Base-by-base conservation (phyloP, 108 stramenopile genomes). In the Pseudonitzschia delicatissima region DNA sequence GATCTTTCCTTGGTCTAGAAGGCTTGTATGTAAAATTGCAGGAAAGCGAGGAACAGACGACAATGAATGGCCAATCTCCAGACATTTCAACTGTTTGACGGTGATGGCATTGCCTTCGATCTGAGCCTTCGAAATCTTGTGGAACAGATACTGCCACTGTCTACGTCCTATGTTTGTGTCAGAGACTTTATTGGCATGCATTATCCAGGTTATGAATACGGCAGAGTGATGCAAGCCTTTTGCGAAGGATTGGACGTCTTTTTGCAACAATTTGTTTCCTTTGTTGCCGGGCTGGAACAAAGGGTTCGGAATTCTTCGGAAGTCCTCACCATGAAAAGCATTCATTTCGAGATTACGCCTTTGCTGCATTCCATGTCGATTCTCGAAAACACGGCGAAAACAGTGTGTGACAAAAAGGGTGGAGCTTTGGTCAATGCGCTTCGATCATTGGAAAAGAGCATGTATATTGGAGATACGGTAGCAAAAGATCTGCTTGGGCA, bases 161-260 rank as follows among this genome's bases (percentile, higher is more conserved):
- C 86, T 11, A 82, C 86, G 15, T 71, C 80, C 39, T 94, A 77
- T 57, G 72, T 88, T 1, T 57, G 67, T 26, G 87, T 96, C 8
- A 76, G 81, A 31, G 59, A 80, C 25, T 97, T 96, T 66, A 66
- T 95, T 4, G 52, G 62, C 7, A 62, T 76, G 23, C 77, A 77
- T 23, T 66, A 78, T 32, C 70, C 78, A 23, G 64, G 80, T 27
- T 92, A 92, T 60, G 93, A 94, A 68, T 93, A 85, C 64, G 96
- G 96, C 8, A 65, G 71, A 23, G 84, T 95, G 25, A 86, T 91
- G 53, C 96, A 95, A 59, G 86, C 94, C 1, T 81, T 97, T 20
- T 90, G 88, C 42, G 91, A 90, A 52, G 87, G 82, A 4, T 64
- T 96, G 52, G 81, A 85, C 49, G 62, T 68, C 5, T 63, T 92